Evolutionary conservation across 2,329 filamentous ascomycete genomes (phyloP), one percentile per base, ranked within the genome.

Genomic region (Xylaria multiplex): DNA sequence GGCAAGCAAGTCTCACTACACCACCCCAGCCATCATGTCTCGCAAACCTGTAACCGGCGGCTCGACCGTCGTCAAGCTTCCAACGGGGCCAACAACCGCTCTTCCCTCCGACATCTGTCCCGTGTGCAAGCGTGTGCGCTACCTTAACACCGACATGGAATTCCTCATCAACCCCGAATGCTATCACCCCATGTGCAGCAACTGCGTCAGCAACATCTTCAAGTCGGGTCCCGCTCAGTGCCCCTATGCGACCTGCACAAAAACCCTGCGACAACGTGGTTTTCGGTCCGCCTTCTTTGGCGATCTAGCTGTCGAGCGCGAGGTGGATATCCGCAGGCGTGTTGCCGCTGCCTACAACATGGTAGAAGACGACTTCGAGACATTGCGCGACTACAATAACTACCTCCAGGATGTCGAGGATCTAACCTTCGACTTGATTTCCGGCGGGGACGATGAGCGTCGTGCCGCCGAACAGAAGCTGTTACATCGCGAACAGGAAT

Each of bases 111-210:
- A 97, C 80, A 91, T 94, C 77, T 99, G 96, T 82, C 96, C 95
- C 64, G 93, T 98, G 72, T 99, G 96, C 91, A 97, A 97, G 82
- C 96, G 93, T 66, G 93, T 92, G 66, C 92, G 93, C 70, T 98
- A 98, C 83, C 91, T 98, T 75, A 97, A 97, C 83, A 90, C 90
- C 67, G 91, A 93, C 81, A 94, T 99, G 87, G 87, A 91, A 70
- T 98, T 99, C 81, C 91, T 96, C 73, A 94, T 99, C 82, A 97
- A 98, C 79, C 93, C 95, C 8, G 93, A 97, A 84, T 99, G 96
- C 86, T 99, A 99, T 84, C 96, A 99, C 84, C 93, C 93, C 72
- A 98, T 99, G 93, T 99, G 96, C 84, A 91, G 93, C 78, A 94
- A 92, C 64, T 99, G 96, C 82, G 94, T 98, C 48, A 92, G 95